Conservation (phyloP, 768 basidiomycete species). For the Auricularia cornea region DNA sequence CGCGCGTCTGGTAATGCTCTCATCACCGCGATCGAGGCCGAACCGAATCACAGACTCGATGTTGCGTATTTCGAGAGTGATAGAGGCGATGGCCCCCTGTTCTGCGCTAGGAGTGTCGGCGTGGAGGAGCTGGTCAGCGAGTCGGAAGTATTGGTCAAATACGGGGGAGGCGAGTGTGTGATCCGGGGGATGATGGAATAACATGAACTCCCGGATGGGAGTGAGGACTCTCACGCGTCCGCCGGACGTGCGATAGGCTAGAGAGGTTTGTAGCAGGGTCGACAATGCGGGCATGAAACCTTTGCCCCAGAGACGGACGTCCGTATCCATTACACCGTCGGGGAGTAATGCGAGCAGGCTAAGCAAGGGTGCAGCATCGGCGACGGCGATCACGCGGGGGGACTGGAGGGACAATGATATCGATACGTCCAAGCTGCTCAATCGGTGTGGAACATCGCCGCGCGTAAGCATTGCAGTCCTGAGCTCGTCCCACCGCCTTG, state of each 20-base stretch:
- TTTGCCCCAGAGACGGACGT: constrained; percentile 8
- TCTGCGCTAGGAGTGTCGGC: background rate
- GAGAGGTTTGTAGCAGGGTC: constrained; percentile 11
- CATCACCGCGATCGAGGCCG: no score
- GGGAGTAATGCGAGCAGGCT: background rate
- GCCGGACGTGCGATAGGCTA: constrained; percentile 13
- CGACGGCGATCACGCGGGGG: background rate
- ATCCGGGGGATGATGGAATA: constrained; percentile 10
- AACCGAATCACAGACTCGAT: background rate
- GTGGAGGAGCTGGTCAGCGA: background rate
- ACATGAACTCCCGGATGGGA: constrained; percentile 16
- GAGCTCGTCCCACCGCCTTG: background rate
- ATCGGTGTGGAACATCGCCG: constrained; percentile 1
- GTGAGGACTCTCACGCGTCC: constrained; percentile 14
- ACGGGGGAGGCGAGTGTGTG: background rate
- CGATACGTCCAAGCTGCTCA: background rate
- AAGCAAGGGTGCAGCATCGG: background rate
- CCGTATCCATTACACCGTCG: constrained; percentile 7
- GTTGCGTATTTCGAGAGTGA: background rate
- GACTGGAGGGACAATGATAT: background rate
- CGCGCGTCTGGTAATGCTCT: no score
- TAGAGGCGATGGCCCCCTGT: background rate
- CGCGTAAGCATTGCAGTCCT: background rate
- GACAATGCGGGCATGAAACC: constrained; percentile 3
- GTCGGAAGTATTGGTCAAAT: background rate